A percentile compares a stretch with the other conserved stretches of the same genome.
Conservation (phyloP, 169 alveolate species). For the Plasmodium gaboni region DNA sequence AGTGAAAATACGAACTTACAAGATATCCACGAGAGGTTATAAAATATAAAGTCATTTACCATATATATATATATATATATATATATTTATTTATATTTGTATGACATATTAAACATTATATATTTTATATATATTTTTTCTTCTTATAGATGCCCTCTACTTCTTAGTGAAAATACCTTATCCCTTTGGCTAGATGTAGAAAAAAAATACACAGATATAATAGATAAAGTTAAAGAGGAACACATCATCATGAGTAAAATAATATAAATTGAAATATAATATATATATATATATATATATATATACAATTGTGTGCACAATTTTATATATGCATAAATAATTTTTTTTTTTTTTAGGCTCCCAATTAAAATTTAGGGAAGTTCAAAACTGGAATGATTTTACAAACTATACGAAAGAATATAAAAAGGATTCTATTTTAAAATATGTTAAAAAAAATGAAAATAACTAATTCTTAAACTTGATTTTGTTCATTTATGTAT, state of each 20-base stretch:
- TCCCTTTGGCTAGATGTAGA: constrained; percentile 29
- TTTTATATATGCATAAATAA: neutral
- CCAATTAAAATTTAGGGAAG: constrained; percentile 38
- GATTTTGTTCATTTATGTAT: no score
- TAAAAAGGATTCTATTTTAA: constrained; percentile 7
- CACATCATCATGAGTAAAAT: constrained; percentile 24
- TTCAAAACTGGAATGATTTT: constrained; percentile 44
- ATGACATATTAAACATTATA: neutral
- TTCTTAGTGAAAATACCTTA: constrained; percentile 32
- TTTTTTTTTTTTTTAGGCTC: constrained; percentile 9
- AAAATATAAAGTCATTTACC: neutral
- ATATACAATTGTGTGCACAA: neutral
- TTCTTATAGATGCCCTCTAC: constrained; percentile 43
- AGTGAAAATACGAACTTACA: constrained; percentile 28
- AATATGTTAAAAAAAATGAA: neutral
- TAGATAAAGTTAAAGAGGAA: constrained; percentile 42
- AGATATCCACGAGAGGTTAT: constrained; percentile 53
- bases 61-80: neutral
- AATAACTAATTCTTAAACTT: neutral
- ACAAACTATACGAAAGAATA: constrained; percentile 3
- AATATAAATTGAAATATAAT: neutral
- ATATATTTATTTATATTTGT: neutral
- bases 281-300: constrained; percentile 1
- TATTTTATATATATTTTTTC: neutral
- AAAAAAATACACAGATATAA: constrained; percentile 41